Percentiles rank a stretch among this genome's conserved stretches.
These are phyloP conservation scores for Mucor sp. DNA, from an alignment of 371 early-diverging fungal genomes.

Conservation along the genomic window DNA sequence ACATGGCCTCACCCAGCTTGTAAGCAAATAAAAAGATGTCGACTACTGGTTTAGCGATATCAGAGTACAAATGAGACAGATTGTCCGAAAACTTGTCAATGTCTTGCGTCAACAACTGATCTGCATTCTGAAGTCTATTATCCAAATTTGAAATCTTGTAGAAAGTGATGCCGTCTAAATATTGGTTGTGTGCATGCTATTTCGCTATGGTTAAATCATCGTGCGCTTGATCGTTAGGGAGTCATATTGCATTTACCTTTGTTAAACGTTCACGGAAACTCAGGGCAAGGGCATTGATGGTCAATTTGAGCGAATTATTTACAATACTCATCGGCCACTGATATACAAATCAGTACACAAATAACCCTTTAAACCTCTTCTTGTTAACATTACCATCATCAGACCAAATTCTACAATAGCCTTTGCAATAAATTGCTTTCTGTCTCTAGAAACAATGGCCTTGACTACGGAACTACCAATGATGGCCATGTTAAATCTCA, in stretches of 20 bases:
- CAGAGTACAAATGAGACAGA: slow-evolving; percentile 76
- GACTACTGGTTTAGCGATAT: slow-evolving; percentile 82
- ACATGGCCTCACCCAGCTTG: slow-evolving; percentile 84
- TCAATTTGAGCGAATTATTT: slow-evolving; percentile 73
- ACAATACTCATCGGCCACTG: slow-evolving; percentile 80
- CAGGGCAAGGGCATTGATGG: slow-evolving; percentile 72
- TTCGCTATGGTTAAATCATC: slow-evolving; percentile 45
- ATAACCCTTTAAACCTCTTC: neutral
- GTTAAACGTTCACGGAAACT: slow-evolving; percentile 81
- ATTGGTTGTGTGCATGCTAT: slow-evolving; percentile 80
- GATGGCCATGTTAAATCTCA: neutral
- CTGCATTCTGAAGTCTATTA: slow-evolving; percentile 79
- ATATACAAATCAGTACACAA: neutral
- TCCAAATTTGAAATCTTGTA: slow-evolving; percentile 84
- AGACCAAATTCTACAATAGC: slow-evolving; percentile 70
- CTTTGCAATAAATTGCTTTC: slow-evolving; percentile 62
- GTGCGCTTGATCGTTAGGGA: neutral
- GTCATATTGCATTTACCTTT: slow-evolving; percentile 35
- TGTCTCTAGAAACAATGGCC: slow-evolving; percentile 72
- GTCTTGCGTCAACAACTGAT: slow-evolving; percentile 87
- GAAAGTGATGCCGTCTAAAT: slow-evolving; percentile 80
- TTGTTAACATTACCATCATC: slow-evolving; percentile 63
- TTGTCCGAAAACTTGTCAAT: slow-evolving; percentile 85
- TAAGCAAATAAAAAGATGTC: slow-evolving; percentile 85
- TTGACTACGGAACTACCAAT: slow-evolving; percentile 61